phyloP scores from a whole-genome alignment of 371 early-diverging fungal genomes.

The Coemansia sp. region DNA sequence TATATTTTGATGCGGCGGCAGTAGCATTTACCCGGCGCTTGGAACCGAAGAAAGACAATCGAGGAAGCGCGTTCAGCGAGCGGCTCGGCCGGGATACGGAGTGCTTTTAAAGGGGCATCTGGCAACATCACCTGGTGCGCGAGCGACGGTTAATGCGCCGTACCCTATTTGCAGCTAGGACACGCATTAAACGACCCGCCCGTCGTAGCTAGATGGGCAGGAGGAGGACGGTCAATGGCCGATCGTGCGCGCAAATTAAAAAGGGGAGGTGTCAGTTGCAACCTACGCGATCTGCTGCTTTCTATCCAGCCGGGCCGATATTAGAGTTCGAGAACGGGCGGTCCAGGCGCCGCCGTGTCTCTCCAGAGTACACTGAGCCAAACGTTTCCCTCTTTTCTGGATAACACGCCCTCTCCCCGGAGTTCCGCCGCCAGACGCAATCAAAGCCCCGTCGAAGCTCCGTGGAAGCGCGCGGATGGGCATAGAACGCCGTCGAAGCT shows the following conservation, averaged over 20 bases:
- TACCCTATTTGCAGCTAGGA: slow-evolving; percentile 1
- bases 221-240: not conserved
- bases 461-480: not conserved
- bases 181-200: not conserved
- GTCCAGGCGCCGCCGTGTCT: too few species aligned
- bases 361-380: too few species aligned
- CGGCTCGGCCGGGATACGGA: too few species aligned
- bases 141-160: slow-evolving; percentile 7
- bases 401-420: too few species aligned
- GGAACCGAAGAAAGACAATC: not conserved
- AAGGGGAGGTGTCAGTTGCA: too few species aligned
- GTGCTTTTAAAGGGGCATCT: not conserved
- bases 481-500: not conserved
- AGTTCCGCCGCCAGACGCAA: too few species aligned
- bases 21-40: not conserved
- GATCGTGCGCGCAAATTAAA: not conserved
- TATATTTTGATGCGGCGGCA: not conserved
- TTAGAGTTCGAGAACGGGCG: too few species aligned
- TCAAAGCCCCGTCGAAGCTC: too few species aligned
- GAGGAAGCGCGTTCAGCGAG: not conserved
- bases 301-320: too few species aligned
- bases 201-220: not conserved
- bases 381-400: too few species aligned
- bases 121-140: not conserved
- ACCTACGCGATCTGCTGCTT: too few species aligned